Evolutionary conservation across 768 basidiomycete species (phyloP).

Genomic region (Lentinula sp.): DNA sequence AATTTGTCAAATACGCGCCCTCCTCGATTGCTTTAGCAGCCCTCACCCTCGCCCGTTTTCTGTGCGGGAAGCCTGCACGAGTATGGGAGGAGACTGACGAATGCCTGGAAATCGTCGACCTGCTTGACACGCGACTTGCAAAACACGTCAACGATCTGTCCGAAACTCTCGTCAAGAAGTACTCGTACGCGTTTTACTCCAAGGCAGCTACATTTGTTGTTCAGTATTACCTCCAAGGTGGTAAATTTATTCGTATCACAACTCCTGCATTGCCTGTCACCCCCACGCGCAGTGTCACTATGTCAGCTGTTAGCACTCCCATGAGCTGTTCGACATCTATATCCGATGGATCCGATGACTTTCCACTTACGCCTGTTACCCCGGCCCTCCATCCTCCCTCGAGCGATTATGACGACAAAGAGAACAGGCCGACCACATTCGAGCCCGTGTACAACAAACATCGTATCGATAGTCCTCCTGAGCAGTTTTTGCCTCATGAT

Average conservation of each 20-base stretch:
- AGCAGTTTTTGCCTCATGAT: slow-evolving; percentile 77
- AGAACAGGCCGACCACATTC: slow-evolving; percentile 67
- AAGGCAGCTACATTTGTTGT: slow-evolving; percentile 92
- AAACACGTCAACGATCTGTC: slow-evolving; percentile 90
- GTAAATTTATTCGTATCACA: slow-evolving; percentile 54
- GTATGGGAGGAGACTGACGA: slow-evolving; percentile 82
- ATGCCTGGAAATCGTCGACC: slow-evolving; percentile 76
- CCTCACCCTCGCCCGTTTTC: slow-evolving; percentile 80
- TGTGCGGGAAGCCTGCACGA: slow-evolving; percentile 75
- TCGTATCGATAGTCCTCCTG: slow-evolving; percentile 59
- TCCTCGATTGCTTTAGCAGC: slow-evolving; percentile 89
- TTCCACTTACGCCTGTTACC: slow-evolving; percentile 77
- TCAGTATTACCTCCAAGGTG: slow-evolving; percentile 90
- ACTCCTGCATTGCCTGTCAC: slow-evolving; percentile 60
- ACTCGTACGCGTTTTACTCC: slow-evolving; percentile 94
- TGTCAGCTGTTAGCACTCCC: slow-evolving; percentile 62
- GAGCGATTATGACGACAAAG: slow-evolving; percentile 75
- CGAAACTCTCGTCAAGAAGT: slow-evolving; percentile 96
- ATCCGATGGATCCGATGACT: slow-evolving; percentile 77
- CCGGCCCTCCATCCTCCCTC: slow-evolving; percentile 47
- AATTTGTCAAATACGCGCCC: slow-evolving; percentile 82
- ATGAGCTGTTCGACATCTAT: slow-evolving; percentile 67
- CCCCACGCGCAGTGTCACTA: slow-evolving; percentile 43
- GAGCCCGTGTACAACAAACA: slow-evolving; percentile 72
- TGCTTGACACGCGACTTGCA: slow-evolving; percentile 80